Conservation (phyloP, 495 filamentous ascomycete genomes). For the Xylona heveae region DNA sequence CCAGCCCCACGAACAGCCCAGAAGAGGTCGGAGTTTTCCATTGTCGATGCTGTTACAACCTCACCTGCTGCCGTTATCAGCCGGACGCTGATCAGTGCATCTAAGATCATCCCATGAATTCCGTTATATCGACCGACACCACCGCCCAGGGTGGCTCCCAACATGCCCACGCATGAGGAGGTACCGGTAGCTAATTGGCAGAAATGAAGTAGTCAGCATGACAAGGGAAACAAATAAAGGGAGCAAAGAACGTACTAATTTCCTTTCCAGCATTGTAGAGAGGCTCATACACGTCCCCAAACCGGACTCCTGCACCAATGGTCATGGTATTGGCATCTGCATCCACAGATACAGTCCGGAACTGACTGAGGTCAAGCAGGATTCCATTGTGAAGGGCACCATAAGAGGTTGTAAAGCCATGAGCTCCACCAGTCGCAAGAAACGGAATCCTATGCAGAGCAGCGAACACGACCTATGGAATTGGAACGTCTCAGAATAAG, state of each 20-base stretch:
- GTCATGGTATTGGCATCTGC: slow-evolving; percentile 19
- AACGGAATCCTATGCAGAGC: too few relatives aligned
- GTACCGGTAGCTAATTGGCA: slow-evolving; percentile 9
- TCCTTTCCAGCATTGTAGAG: too few relatives aligned
- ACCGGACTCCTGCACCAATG: too few relatives aligned
- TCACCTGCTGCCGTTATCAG: slow-evolving; percentile 15
- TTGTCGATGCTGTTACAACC: slow-evolving; percentile 15
- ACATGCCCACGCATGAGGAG: slow-evolving; percentile 11
- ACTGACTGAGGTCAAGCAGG: slow-evolving; percentile 30
- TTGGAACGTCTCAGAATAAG: too few relatives aligned
- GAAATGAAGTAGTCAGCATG: too few relatives aligned
- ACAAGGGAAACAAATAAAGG: too few relatives aligned
- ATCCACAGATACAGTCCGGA: slow-evolving; percentile 28
- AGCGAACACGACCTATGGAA: too few relatives aligned
- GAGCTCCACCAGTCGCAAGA: too few relatives aligned
- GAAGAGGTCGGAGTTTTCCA: slow-evolving; percentile 9
- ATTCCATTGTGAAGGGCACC: too few relatives aligned
- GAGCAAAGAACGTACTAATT: too few relatives aligned
- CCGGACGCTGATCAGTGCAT: slow-evolving; percentile 14
- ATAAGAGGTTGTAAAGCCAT: too few relatives aligned
- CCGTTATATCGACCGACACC: slow-evolving; percentile 16
- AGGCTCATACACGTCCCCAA: too few relatives aligned
- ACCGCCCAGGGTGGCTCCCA: slow-evolving; percentile 16
- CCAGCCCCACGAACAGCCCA: slow-evolving; percentile 26
- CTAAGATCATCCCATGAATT: slow-evolving; percentile 16